Percentiles rank a stretch among this genome's conserved stretches.
phyloP scores from a whole-genome alignment of 2,329 filamentous ascomycete species.

The Bipolaris cookei region DNA sequence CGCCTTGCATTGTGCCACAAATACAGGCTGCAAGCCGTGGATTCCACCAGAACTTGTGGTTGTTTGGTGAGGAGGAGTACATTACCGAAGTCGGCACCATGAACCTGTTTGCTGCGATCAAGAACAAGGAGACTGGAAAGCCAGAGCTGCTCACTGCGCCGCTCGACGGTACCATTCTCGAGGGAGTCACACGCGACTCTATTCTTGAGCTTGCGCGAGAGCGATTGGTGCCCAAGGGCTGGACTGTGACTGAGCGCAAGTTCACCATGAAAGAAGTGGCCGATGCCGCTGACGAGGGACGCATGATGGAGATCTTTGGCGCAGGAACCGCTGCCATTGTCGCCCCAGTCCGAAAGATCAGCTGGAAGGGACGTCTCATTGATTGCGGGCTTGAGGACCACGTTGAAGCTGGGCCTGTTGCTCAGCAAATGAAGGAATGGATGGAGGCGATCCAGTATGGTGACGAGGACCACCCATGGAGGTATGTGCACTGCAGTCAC shows the following conservation, averaged over 20 bases:
- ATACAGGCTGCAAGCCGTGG: constrained; percentile 87
- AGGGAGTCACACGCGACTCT: constrained; percentile 92
- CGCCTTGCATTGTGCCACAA: constrained; percentile 98
- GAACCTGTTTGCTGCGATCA: constrained; percentile 92
- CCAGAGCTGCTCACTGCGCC: constrained; percentile 95
- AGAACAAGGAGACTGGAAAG: constrained; percentile 84
- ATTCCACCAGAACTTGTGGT: constrained; percentile 98
- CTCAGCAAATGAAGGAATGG: constrained; percentile 90
- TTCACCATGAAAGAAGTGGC: constrained; percentile 87
- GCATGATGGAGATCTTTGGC: constrained; percentile 91
- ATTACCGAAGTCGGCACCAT: constrained; percentile 98
- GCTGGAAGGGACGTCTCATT: constrained; percentile 82
- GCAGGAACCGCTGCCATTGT: constrained; percentile 94
- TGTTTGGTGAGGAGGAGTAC: constrained; percentile 94
- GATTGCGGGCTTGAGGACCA: constrained; percentile 80
- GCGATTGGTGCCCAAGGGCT: constrained; percentile 81
- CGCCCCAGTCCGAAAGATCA: constrained; percentile 85
- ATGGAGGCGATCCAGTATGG: constrained; percentile 96
- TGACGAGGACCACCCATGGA: constrained; percentile 85
- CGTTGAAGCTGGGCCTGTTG: constrained; percentile 87
- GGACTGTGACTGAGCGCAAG: constrained; percentile 87
- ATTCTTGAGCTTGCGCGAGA: constrained; percentile 86
- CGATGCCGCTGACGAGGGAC: constrained; percentile 80
- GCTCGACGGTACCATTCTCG: constrained; percentile 93
- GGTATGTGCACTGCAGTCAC: constrained; percentile 57